Evolutionary conservation across 148 eudicot species (phyloP), one percentile per base, ranked within the genome.

Genomic region (Rhododendron ovatum): DNA sequence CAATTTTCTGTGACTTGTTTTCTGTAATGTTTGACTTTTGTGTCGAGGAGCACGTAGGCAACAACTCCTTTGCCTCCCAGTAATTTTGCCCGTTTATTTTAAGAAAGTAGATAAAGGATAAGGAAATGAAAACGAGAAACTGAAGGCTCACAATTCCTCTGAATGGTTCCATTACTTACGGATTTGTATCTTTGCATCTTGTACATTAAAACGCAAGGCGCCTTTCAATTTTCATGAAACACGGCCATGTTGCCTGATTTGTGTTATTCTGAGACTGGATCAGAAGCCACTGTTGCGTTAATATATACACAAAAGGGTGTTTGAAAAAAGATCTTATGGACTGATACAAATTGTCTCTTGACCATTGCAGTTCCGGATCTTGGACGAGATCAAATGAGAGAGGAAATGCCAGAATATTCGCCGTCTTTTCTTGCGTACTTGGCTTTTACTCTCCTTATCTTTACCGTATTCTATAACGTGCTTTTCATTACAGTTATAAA

Each of bases 401-500:
- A 88, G 57, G 90, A 88, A 63, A 79, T 55, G 7, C 82, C 89
- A 24, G 91, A 84, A 20, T 80, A 89, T 18, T 84, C 94, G 57
- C 95, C 89, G 43, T 76, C 94, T 28, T 85, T 85, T 37, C 59
- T 91, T 55, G 35, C 88, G 11, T 90, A 81, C 65, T 43, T 84
- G 26, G 92, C 91, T 15, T 88, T 90, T 26, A 77, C 67, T 39
- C 93, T 94, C 43, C 80, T 93, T 53, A 9, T 85, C 24, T 90
- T 94, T 55, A 84, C 91, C 33, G 85, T 94, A 61, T 82, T 93
- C 82, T 94, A 94, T 86, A 94, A 94, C 80, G 81, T 93, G 24
- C 39, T 94, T 18, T 94, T 94, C 78, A 22, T 88, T 7, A 89
- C 93, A 1, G 91, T 94, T 28, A 94, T 94, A 83, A 92, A 91